Evolutionary conservation across 2,329 filamentous ascomycete genomes (phyloP), one percentile per base, ranked within the genome.

Genomic region (Parascedosporium putredinis): DNA sequence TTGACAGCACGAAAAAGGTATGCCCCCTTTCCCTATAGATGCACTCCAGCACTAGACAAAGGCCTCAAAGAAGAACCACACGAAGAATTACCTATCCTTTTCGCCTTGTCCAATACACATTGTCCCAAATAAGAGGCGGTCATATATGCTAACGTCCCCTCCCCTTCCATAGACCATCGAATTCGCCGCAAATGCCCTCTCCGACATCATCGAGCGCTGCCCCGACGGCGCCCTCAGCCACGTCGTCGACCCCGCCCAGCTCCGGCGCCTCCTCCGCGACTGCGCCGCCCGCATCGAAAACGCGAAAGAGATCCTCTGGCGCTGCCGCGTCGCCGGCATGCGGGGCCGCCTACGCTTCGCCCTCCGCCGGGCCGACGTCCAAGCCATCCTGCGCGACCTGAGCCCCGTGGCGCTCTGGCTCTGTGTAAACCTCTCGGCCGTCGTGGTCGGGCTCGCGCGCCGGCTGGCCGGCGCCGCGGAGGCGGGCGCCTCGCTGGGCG

Each of bases 1-100:
- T 42, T 4, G 36, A 42, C 36, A 42, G 36, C 18, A 42, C 36
- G 18, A 42, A 42, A 23, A 42, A 42, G 36, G 36, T 42, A 42
- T 4, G 33, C 27, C 6, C 27, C 6, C 27, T 31, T n/a, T n/a
- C n/a, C n/a, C n/a, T n/a, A n/a, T n/a, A n/a, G n/a, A n/a, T n/a
- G n/a, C n/a, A n/a, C n/a, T n/a, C n/a, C n/a, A n/a, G n/a, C n/a
- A n/a, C n/a, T n/a, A n/a, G n/a, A n/a, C n/a, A n/a, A n/a, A n/a
- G n/a, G n/a, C n/a, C n/a, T n/a, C n/a, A n/a, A n/a, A n/a, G n/a
- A n/a, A n/a, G n/a, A n/a, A n/a, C n/a, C n/a, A n/a, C n/a, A n/a
- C n/a, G n/a, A n/a, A n/a, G n/a, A n/a, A n/a, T n/a, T n/a, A n/a
- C n/a, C n/a, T n/a, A n/a, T n/a, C n/a, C n/a, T n/a, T n/a, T n/a